phyloP scores from a whole-genome alignment of 2,329 filamentous ascomycete species.

The Aspergillus sp. region DNA sequence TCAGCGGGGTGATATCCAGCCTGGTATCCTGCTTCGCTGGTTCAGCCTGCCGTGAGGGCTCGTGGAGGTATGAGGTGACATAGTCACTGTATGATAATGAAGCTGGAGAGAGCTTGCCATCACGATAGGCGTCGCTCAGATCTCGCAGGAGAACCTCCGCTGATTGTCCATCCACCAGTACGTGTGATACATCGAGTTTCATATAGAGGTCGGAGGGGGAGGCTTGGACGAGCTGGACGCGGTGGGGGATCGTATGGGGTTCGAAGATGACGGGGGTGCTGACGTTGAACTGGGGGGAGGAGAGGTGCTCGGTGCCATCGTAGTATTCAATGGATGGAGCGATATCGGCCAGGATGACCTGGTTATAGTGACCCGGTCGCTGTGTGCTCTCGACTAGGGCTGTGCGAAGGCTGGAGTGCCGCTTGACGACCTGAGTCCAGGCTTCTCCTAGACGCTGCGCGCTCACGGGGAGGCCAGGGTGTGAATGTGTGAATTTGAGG shows the following conservation, averaged over 20 bases:
- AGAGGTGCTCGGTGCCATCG: neutral
- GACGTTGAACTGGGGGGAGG: neutral
- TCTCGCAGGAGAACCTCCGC: neutral
- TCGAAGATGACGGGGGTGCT: neutral
- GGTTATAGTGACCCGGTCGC: neutral
- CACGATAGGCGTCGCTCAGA: neutral
- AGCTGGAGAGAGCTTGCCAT: neutral
- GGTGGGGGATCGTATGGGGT: neutral
- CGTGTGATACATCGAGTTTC: neutral
- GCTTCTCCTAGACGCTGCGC: neutral
- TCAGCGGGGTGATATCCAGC: neutral
- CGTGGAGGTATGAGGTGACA: neutral
- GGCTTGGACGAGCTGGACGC: neutral
- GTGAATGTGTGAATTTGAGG: neutral
- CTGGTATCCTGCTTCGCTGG: neutral
- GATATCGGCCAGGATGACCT: neutral
- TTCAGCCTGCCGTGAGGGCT: neutral
- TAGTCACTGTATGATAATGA: neutral
- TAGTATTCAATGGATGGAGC: neutral
- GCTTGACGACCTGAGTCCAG: neutral
- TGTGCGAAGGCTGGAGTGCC: neutral
- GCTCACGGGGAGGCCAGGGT: neutral
- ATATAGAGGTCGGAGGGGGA: neutral
- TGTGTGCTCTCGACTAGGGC: neutral
- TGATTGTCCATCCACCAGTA: neutral